phyloP scores from a whole-genome alignment of 768 basidiomycete species.

The Infundibulicybe gibba region DNA sequence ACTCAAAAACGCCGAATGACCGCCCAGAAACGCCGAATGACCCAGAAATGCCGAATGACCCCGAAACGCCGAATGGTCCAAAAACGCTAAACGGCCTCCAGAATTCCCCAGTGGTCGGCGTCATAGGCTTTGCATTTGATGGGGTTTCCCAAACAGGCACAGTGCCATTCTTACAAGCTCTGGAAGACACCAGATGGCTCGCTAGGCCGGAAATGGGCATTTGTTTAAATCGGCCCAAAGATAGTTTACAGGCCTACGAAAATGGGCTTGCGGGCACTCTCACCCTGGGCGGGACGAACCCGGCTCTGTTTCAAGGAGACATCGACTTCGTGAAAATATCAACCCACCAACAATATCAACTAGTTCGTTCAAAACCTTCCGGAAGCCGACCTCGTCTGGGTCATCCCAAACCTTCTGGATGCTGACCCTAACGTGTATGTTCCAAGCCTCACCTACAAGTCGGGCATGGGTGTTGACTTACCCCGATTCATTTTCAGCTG shows the following conservation, averaged over 20 bases:
- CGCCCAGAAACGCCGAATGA: too few relatives aligned
- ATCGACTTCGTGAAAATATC: constrained; percentile 64
- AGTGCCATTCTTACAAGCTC: constrained; percentile 64
- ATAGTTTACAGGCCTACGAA: constrained; percentile 19
- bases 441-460: background rate
- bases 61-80: too few relatives aligned
- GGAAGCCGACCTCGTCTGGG: too few relatives aligned
- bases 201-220: constrained; percentile 57
- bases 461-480: too few relatives aligned
- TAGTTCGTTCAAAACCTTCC: too few relatives aligned
- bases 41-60: too few relatives aligned
- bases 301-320: constrained; percentile 58
- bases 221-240: constrained; percentile 52
- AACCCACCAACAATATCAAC: too few relatives aligned
- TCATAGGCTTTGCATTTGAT: constrained; percentile 73
- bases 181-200: constrained; percentile 39
- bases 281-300: constrained; percentile 67
- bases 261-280: constrained; percentile 62
- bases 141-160: constrained; percentile 52
- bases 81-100: too few relatives aligned
- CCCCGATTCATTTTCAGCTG: too few relatives aligned
- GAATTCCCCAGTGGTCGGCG: constrained; percentile 53
- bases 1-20: too few relatives aligned
- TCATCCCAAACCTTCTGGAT: too few relatives aligned
- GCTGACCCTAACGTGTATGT: constrained; percentile 51